A percentile compares a stretch with the other conserved stretches of the same genome.
These are phyloP conservation scores for Lichenothelia convexa DNA, from an alignment of 495 filamentous ascomycete genomes.

Conservation along the genomic window DNA sequence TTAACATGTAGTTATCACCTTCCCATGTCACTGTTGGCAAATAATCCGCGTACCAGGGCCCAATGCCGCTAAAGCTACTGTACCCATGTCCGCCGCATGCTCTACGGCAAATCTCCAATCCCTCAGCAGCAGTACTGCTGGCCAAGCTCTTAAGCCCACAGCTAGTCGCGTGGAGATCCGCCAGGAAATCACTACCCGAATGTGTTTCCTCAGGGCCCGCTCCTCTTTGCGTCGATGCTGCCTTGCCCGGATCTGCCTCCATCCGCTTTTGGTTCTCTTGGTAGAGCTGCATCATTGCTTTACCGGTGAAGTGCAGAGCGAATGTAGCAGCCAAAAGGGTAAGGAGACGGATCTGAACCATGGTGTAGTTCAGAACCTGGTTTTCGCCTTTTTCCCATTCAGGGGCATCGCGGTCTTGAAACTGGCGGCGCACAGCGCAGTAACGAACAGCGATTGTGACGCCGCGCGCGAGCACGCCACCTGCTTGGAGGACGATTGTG, in stretches of 20 bases:
- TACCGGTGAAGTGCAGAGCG: slow-evolving; percentile 55
- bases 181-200: slow-evolving; percentile 44
- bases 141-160: slow-evolving; percentile 55
- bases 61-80: slow-evolving; percentile 49
- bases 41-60: slow-evolving; percentile 48
- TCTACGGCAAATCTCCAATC: slow-evolving; percentile 50
- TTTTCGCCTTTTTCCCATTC: slow-evolving; percentile 38
- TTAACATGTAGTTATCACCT: slow-evolving; percentile 65
- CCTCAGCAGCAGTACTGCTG: slow-evolving; percentile 47
- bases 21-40: slow-evolving; percentile 50
- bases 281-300: slow-evolving; percentile 49
- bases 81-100: slow-evolving; percentile 64
- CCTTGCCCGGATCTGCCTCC: slow-evolving; percentile 24
- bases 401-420: slow-evolving; percentile 45
- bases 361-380: slow-evolving; percentile 57
- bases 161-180: slow-evolving; percentile 56
- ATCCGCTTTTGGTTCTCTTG: slow-evolving; percentile 45
- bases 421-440: slow-evolving; percentile 48
- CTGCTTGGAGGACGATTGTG: slow-evolving; percentile 49
- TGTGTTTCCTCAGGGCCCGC: slow-evolving; percentile 46
- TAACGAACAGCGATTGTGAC: slow-evolving; percentile 61
- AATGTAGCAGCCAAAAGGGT: slow-evolving; percentile 57
- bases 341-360: slow-evolving; percentile 53
- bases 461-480: slow-evolving; percentile 48
- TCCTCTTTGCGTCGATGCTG: slow-evolving; percentile 29